phyloP scores from a whole-genome alignment of 441 rosid species.

The Populus hybrid region DNA sequence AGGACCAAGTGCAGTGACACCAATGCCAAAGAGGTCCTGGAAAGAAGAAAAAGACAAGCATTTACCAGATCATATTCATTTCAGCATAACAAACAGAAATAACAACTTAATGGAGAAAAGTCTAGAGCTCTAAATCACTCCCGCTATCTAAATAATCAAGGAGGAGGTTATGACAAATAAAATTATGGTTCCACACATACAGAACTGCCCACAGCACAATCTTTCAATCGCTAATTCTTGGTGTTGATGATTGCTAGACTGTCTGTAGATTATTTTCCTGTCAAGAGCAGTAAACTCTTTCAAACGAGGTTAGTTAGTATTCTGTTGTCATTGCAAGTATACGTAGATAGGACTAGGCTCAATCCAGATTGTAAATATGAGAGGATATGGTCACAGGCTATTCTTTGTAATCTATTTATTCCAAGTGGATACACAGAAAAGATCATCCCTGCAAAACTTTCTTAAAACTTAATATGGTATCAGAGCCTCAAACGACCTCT shows the following conservation, averaged over 20 bases:
- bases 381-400: too few species aligned
- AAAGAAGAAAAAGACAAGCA: slow-evolving; percentile 3
- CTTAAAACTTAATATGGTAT: too few species aligned
- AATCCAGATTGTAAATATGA: too few species aligned
- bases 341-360: too few species aligned
- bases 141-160: background rate
- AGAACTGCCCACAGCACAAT: background rate
- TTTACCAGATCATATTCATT: background rate
- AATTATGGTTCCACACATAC: background rate
- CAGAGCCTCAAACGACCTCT: too few species aligned
- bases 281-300: too few species aligned
- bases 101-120: background rate
- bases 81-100: background rate
- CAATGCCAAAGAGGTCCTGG: slow-evolving; percentile 76
- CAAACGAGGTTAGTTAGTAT: too few species aligned
- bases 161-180: background rate
- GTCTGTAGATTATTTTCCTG: too few species aligned
- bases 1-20: slow-evolving; percentile 85
- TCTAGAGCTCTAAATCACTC: background rate
- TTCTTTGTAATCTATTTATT: too few species aligned
- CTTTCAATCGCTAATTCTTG: background rate
- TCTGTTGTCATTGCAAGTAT: too few species aligned
- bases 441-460: too few species aligned
- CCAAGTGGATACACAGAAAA: too few species aligned
- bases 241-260: background rate